Conservation (phyloP, 2,329 filamentous ascomycete species). For the Neonectria sp. region DNA sequence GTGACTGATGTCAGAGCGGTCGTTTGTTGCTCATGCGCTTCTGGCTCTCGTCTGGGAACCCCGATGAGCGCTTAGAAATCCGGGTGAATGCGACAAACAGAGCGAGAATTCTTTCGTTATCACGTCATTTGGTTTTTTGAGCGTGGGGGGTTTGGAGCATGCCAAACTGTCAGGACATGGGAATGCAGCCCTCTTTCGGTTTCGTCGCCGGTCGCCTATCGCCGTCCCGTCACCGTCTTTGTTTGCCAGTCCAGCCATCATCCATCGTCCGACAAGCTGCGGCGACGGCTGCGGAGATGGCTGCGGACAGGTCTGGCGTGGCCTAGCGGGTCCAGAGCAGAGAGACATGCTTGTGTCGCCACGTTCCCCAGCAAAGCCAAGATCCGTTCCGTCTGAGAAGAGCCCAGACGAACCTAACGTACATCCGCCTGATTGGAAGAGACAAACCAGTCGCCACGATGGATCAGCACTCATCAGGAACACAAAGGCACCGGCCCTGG, state of each 20-base stretch:
- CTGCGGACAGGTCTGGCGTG: conserved; percentile 19
- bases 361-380: conserved; percentile 35
- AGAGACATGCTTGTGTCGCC: conserved; percentile 32
- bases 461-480: conserved; percentile 33
- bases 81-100: conserved; percentile 4
- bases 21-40: conserved; percentile 26
- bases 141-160: conserved; percentile 15
- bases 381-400: background rate
- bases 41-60: conserved; percentile 6
- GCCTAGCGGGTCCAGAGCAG: conserved; percentile 16
- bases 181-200: conserved; percentile 8
- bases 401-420: too few species aligned
- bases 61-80: conserved; percentile 34
- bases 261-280: conserved; percentile 22
- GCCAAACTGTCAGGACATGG: conserved; percentile 18
- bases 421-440: background rate
- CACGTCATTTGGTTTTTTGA: conserved; percentile 3
- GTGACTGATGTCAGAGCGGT: conserved; percentile 37
- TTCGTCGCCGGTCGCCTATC: conserved; percentile 18
- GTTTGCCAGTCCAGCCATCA: conserved; percentile 7
- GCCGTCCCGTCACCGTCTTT: conserved; percentile 29
- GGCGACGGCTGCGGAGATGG: conserved; percentile 15
- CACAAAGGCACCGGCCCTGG: conserved; percentile 25
- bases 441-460: background rate
- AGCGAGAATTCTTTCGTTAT: conserved; percentile 16